These are phyloP conservation scores for Phycomyces nitens DNA, from an alignment of 192 early-diverging fungal genomes.

Conservation along the genomic window DNA sequence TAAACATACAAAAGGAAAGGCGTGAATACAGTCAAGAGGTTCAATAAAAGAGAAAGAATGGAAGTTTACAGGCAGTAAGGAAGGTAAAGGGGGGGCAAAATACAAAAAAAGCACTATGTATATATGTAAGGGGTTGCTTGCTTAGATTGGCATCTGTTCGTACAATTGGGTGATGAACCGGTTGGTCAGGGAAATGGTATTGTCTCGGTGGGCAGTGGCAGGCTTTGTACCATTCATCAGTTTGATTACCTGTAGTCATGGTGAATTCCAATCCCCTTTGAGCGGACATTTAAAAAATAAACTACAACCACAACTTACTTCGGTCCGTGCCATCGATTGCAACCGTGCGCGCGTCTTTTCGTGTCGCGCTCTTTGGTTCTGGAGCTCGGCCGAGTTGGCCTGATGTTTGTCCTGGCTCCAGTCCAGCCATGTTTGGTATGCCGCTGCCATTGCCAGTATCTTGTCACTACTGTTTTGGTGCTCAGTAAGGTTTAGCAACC, in stretches of 20 bases:
- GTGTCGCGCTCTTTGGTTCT: neutral
- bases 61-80: too few relatives aligned
- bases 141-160: neutral
- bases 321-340: neutral
- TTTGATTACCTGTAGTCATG: too few relatives aligned
- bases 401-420: conserved; percentile 14
- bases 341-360: conserved; percentile 1
- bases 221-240: neutral
- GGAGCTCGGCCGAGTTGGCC: neutral
- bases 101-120: too few relatives aligned
- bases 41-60: too few relatives aligned
- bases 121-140: too few relatives aligned
- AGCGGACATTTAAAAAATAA: neutral
- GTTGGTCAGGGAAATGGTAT: neutral
- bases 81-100: too few relatives aligned
- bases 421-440: conserved; percentile 28
- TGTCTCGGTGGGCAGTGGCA: neutral
- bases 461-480: too few relatives aligned
- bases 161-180: neutral
- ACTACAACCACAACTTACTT: neutral
- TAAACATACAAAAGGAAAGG: too few relatives aligned
- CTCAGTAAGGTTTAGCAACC: too few relatives aligned
- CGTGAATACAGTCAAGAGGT: too few relatives aligned
- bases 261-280: too few relatives aligned
- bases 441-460: conserved; percentile 31